A percentile compares a stretch with the other conserved stretches of the same genome.
phyloP scores from a whole-genome alignment of 2,329 filamentous ascomycete genomes.

The Venturiaceae sp. region DNA sequence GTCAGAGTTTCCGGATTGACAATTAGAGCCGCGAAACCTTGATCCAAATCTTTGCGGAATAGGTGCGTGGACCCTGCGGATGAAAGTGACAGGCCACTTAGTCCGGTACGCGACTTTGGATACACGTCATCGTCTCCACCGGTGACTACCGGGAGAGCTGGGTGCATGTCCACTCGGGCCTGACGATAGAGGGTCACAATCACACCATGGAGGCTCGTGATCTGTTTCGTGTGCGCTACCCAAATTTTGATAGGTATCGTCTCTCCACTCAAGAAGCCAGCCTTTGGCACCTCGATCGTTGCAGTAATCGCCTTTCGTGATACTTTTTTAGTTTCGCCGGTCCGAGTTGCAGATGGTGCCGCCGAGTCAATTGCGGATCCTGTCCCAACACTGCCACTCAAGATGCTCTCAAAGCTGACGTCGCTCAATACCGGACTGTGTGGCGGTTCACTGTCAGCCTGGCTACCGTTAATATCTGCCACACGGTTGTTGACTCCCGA shows the following conservation, averaged over 20 bases:
- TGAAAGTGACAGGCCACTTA: slow-evolving; percentile 77
- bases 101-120: slow-evolving; percentile 75
- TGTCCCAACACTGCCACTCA: slow-evolving; percentile 52
- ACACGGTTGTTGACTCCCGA: not conserved
- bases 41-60: slow-evolving; percentile 91
- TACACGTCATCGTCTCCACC: slow-evolving; percentile 71
- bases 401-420: slow-evolving; percentile 36
- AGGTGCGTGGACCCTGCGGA: slow-evolving; percentile 80
- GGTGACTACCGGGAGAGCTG: slow-evolving; percentile 47
- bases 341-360: slow-evolving; percentile 25
- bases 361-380: slow-evolving; percentile 32
- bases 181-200: slow-evolving; percentile 89
- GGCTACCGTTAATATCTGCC: slow-evolving; percentile 1
- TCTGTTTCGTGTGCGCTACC: slow-evolving; percentile 77
- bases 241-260: slow-evolving; percentile 68
- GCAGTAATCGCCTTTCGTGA: slow-evolving; percentile 67
- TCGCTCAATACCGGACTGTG: slow-evolving; percentile 37
- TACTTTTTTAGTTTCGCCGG: slow-evolving; percentile 37
- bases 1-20: slow-evolving; percentile 73
- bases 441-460: slow-evolving; percentile 20
- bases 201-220: slow-evolving; percentile 86
- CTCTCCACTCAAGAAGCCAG: slow-evolving; percentile 80
- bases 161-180: slow-evolving; percentile 77
- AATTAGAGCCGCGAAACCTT: slow-evolving; percentile 79
- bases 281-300: slow-evolving; percentile 70